Conservation (phyloP, 2,329 filamentous ascomycete genomes). For the Colletotrichum sojae region DNA sequence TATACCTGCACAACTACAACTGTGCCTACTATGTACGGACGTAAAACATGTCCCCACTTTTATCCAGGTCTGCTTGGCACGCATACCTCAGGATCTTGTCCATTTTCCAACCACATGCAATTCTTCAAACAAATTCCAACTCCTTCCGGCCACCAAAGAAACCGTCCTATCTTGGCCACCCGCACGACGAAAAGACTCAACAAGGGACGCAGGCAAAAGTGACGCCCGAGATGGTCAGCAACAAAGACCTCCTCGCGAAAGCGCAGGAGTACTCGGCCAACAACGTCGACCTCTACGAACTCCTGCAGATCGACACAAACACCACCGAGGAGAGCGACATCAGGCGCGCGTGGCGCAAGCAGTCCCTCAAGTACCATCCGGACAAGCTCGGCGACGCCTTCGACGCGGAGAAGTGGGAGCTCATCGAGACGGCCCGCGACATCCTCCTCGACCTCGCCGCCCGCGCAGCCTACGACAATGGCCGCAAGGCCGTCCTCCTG, state of each 20-base stretch:
- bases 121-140: not conserved
- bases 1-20: no score
- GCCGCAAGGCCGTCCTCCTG: conserved; percentile 78
- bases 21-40: not conserved
- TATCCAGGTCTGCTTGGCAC: not conserved
- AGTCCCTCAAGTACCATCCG: conserved; percentile 91
- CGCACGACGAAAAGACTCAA: not conserved
- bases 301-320: conserved; percentile 77
- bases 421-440: conserved; percentile 88
- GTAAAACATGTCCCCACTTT: conserved; percentile 15
- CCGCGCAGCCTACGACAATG: conserved; percentile 83
- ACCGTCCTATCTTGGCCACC: not conserved
- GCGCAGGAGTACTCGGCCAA: conserved; percentile 72
- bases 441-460: conserved; percentile 80
- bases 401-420: conserved; percentile 86
- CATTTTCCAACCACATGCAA: conserved; percentile 15
- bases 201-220: not conserved
- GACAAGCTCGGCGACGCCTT: conserved; percentile 86
- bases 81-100: not conserved
- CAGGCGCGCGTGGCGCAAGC: conserved; percentile 86
- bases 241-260: conserved; percentile 65
- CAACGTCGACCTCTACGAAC: conserved; percentile 82
- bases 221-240: conserved; percentile 43
- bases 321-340: conserved; percentile 77
- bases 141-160: conserved; percentile 3